A percentile compares a stretch with the other conserved stretches of the same genome.
Evolutionary conservation across 164 flowering plant genomes (phyloP).

Genomic region (Hamamelis virginiana): DNA sequence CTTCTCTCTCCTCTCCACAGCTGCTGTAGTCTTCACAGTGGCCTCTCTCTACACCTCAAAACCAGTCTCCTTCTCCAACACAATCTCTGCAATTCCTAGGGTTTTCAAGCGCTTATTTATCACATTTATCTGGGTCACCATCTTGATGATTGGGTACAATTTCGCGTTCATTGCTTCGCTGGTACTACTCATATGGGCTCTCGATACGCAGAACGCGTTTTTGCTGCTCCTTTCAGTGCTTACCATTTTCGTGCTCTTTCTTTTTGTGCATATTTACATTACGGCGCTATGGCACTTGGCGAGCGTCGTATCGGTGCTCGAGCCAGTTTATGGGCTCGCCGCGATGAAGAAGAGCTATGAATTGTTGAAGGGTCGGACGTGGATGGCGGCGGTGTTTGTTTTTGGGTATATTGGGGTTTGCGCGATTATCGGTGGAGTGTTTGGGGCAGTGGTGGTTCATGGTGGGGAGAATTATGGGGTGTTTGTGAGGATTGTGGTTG

Average conservation of each 20-base stretch:
- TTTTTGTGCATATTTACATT: conserved; percentile 71
- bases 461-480: conserved; percentile 54
- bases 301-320: conserved; percentile 85
- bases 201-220: conserved; percentile 34
- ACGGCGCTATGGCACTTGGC: conserved; percentile 93
- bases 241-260: conserved; percentile 36
- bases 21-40: conserved; percentile 89
- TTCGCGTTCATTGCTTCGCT: conserved; percentile 36
- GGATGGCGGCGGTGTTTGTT: conserved; percentile 50
- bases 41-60: conserved; percentile 85
- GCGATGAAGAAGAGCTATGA: conserved; percentile 94
- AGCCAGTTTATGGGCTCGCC: conserved; percentile 69
- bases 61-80: conserved; percentile 66
- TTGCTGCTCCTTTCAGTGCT: conserved; percentile 37
- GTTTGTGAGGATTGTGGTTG: conserved; percentile 56
- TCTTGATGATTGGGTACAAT: conserved; percentile 59
- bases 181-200: conserved; percentile 39
- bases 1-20: conserved; percentile 94
- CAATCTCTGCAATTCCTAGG: conserved; percentile 67
- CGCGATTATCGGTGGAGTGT: conserved; percentile 44
- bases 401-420: conserved; percentile 58
- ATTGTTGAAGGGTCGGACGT: conserved; percentile 63
- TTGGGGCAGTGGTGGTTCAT: conserved; percentile 62
- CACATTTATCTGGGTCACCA: conserved; percentile 61
- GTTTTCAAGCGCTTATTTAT: conserved; percentile 67